A percentile compares a stretch with the other conserved stretches of the same genome.
Conservation (phyloP, 805 yeast species). For the Ascoidea tarda region DNA sequence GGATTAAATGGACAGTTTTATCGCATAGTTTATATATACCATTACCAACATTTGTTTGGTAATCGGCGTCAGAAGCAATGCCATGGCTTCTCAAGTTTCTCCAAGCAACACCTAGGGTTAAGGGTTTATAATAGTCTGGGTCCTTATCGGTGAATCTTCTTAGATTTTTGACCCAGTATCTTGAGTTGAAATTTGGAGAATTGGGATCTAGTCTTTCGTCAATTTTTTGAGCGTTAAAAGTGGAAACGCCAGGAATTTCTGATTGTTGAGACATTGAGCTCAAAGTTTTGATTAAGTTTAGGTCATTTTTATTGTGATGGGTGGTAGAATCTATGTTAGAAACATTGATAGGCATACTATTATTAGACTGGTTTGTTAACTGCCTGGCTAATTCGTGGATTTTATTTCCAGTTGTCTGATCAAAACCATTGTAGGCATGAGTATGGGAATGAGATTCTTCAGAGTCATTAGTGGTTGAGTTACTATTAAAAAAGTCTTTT, state of each 20-base stretch:
- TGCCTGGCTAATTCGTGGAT: conserved; percentile 26
- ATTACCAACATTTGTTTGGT: conserved; percentile 33
- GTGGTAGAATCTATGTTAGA: background rate
- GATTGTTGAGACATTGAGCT: conserved; percentile 27
- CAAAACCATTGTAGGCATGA: conserved; percentile 22
- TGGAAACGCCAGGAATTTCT: conserved; percentile 32
- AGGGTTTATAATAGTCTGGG: conserved; percentile 45
- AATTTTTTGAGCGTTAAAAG: conserved; percentile 16
- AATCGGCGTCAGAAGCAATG: conserved; percentile 43
- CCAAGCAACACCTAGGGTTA: conserved; percentile 44
- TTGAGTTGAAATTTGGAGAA: conserved; percentile 37
- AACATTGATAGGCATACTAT: background rate
- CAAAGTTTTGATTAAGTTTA: conserved; percentile 19
- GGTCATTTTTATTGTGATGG: background rate
- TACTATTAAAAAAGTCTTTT: too few species aligned
- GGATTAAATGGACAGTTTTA: background rate
- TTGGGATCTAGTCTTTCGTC: conserved; percentile 43
- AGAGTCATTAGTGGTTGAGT: too few species aligned
- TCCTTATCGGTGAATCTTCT: conserved; percentile 35
- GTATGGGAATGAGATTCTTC: too few species aligned
- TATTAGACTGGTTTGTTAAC: background rate
- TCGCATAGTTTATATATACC: conserved; percentile 3
- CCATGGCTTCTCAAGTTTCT: conserved; percentile 50
- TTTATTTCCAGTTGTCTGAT: conserved; percentile 18
- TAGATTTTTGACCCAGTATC: conserved; percentile 52